A percentile compares a stretch with the other conserved stretches of the same genome.
These are phyloP conservation scores for Aspergillus sp. DNA, from an alignment of 2,329 filamentous ascomycete genomes.

Conservation along the genomic window DNA sequence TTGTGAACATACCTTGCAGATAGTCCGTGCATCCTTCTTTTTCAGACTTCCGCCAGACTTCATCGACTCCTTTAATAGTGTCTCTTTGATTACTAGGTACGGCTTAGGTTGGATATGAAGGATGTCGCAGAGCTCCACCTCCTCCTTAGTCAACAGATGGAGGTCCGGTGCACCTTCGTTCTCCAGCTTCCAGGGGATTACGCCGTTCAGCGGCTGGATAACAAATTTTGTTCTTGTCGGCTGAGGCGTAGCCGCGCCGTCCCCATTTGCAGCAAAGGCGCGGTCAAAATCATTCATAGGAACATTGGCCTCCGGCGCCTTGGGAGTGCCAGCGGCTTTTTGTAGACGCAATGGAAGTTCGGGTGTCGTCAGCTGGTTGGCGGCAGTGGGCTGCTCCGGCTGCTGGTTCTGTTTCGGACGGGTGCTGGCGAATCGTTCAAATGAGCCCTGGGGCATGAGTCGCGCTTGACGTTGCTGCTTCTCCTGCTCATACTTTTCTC, in stretches of 20 bases:
- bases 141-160: slow-evolving; percentile 81
- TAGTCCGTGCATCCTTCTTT: slow-evolving; percentile 88
- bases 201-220: slow-evolving; percentile 47
- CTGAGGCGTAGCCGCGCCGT: slow-evolving; percentile 39
- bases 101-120: slow-evolving; percentile 89
- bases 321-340: slow-evolving; percentile 35
- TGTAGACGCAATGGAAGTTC: slow-evolving; percentile 68
- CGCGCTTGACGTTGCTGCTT: slow-evolving; percentile 73
- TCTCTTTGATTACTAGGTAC: slow-evolving; percentile 91
- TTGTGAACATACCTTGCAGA: slow-evolving; percentile 58
- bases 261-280: slow-evolving; percentile 47
- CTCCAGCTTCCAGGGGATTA: slow-evolving; percentile 60
- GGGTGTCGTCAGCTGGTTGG: slow-evolving; percentile 73
- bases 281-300: slow-evolving; percentile 55
- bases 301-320: slow-evolving; percentile 32
- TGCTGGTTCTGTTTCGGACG: slow-evolving; percentile 69
- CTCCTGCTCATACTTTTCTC: slow-evolving; percentile 90
- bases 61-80: slow-evolving; percentile 84
- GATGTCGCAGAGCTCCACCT: slow-evolving; percentile 80
- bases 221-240: slow-evolving; percentile 53
- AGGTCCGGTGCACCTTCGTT: slow-evolving; percentile 75
- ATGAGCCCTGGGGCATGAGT: slow-evolving; percentile 69
- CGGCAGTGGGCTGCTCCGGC: slow-evolving; percentile 72
- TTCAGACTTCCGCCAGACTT: slow-evolving; percentile 85
- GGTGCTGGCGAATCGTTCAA: slow-evolving; percentile 77